Conservation (phyloP, 2,329 filamentous ascomycete species). For the Monosporascus sp. region DNA sequence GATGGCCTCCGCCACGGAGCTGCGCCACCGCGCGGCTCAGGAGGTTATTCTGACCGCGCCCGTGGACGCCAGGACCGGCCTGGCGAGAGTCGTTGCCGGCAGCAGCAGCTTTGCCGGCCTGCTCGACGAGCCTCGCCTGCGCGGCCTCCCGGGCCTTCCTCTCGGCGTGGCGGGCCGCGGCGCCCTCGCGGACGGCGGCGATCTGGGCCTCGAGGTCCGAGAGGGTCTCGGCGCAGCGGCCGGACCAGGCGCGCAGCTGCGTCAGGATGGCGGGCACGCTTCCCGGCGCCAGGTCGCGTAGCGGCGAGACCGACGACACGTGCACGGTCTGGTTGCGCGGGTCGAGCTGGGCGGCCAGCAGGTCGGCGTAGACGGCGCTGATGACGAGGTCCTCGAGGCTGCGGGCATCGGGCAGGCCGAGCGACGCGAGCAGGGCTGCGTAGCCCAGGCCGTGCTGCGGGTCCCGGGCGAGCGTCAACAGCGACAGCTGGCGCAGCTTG, state of each 20-base stretch:
- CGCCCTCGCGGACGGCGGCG: slow-evolving; percentile 54
- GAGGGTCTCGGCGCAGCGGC: slow-evolving; percentile 71
- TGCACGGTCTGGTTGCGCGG: slow-evolving; percentile 68
- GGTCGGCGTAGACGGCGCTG: slow-evolving; percentile 77
- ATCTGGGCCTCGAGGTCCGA: slow-evolving; percentile 73
- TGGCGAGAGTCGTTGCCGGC: not conserved
- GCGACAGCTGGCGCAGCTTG: slow-evolving; percentile 87
- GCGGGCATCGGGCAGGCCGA: slow-evolving; percentile 61
- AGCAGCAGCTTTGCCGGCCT: slow-evolving; percentile 28
- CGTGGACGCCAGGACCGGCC: slow-evolving; percentile 14
- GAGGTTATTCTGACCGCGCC: slow-evolving; percentile 19
- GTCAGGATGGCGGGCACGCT: slow-evolving; percentile 64
- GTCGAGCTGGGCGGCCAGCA: slow-evolving; percentile 79
- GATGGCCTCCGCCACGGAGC: slow-evolving; percentile 5
- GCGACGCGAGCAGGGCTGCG: slow-evolving; percentile 55
- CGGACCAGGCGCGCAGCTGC: slow-evolving; percentile 69
- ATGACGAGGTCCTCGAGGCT: slow-evolving; percentile 85
- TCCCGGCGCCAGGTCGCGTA: slow-evolving; percentile 77
- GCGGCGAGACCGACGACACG: slow-evolving; percentile 74
- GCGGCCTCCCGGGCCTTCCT: slow-evolving; percentile 42
- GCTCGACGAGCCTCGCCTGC: slow-evolving; percentile 44
- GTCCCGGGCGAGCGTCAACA: slow-evolving; percentile 73
- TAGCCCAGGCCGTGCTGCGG: slow-evolving; percentile 64
- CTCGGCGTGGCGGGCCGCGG: slow-evolving; percentile 47
- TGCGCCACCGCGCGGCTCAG: slow-evolving; percentile 16